Evolutionary conservation across 164 flowering plant genomes (phyloP).

Genomic region (Malania oleifera): DNA sequence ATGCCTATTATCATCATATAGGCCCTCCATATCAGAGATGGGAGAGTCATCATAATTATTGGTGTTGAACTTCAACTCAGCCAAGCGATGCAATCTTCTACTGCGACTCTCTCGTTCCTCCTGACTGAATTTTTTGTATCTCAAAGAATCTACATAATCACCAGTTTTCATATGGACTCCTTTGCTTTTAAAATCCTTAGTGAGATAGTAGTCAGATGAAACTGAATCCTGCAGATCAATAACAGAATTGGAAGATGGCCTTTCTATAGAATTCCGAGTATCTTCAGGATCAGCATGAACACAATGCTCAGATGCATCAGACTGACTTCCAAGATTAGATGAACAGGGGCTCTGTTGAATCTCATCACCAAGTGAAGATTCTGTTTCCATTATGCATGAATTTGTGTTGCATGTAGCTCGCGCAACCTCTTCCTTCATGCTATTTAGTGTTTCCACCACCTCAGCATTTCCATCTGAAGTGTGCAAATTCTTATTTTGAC

Average conservation of each 20-base stretch:
- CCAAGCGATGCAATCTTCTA: conserved; percentile 15
- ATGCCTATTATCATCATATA: conserved; percentile 14
- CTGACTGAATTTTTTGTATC: conserved; percentile 10
- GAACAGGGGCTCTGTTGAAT: conserved; percentile 19
- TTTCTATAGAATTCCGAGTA: conserved; percentile 12
- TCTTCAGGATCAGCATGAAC: conserved; percentile 14
- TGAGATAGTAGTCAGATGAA: conserved; percentile 13
- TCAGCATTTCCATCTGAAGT: conserved; percentile 18
- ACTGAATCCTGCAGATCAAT: conserved; percentile 13
- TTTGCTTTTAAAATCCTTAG: conserved; percentile 20
- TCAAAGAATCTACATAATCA: conserved; percentile 10
- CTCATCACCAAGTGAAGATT: conserved; percentile 25
- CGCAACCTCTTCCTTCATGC: conserved; percentile 13
- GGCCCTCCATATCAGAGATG: conserved; percentile 11
- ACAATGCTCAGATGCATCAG: conserved; percentile 20
- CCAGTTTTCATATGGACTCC: conserved; percentile 11
- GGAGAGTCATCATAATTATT: conserved; percentile 17
- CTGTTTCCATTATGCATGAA: conserved; percentile 18
- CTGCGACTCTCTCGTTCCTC: conserved; percentile 8
- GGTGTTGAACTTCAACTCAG: conserved; percentile 10
- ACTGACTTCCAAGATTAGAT: conserved; percentile 26
- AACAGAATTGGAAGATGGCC: conserved; percentile 18
- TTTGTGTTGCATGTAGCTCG: conserved; percentile 10
- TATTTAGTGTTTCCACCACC: conserved; percentile 14
- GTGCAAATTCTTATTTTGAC: conserved; percentile 9